Percentiles rank a stretch among this genome's conserved stretches.
These are phyloP conservation scores for Volvariella volvacea DNA, from an alignment of 1,284 basidiomycete genomes.

Conservation along the genomic window DNA sequence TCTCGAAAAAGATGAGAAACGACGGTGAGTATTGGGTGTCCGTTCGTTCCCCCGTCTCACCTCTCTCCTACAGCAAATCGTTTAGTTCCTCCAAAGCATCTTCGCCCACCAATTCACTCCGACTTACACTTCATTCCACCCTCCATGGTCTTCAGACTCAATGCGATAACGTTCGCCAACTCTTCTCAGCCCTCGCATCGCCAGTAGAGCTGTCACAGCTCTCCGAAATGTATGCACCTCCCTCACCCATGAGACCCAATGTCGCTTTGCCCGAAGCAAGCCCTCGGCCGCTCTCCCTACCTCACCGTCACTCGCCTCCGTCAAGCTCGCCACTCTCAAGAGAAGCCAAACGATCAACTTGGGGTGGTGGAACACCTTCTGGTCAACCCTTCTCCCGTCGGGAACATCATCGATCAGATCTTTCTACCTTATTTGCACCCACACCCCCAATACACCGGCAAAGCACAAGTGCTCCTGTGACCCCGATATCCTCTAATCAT, in stretches of 20 bases:
- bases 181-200: conserved; percentile 67
- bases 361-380: conserved; percentile 47
- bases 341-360: conserved; percentile 58
- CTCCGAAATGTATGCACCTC: conserved; percentile 78
- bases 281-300: conserved; percentile 33
- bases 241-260: conserved; percentile 45
- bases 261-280: conserved; percentile 25
- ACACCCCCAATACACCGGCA: conserved; percentile 18
- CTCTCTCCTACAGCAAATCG: conserved; percentile 22
- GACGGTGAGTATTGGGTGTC: conserved; percentile 31
- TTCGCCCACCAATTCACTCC: conserved; percentile 52
- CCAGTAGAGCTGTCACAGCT: conserved; percentile 64
- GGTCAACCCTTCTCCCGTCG: background rate
- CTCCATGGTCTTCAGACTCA: conserved; percentile 69
- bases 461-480: conserved; percentile 41
- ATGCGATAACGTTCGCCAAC: conserved; percentile 71
- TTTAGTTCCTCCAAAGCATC: conserved; percentile 35
- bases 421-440: conserved; percentile 36
- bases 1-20: conserved; percentile 61
- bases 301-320: conserved; percentile 21
- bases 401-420: conserved; percentile 41
- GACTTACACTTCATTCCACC: conserved; percentile 63
- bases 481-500: conserved; percentile 23
- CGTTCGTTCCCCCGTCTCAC: conserved; percentile 8
- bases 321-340: conserved; percentile 17